Conservation (phyloP, 1,139 yeast species). For the Kodamaea fungicola region DNA sequence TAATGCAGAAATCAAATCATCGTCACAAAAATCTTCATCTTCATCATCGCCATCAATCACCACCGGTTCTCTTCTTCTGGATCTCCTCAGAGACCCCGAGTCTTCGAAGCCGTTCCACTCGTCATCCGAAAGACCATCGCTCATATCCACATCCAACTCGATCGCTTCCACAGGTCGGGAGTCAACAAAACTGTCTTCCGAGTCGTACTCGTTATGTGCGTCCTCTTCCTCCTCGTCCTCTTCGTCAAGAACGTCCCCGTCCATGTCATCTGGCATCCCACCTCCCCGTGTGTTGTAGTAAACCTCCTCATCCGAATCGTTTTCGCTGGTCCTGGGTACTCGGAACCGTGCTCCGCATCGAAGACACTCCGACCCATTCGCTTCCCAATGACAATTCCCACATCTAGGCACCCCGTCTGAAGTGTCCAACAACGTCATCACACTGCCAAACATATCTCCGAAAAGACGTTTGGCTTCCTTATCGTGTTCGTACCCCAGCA, state of each 20-base stretch:
- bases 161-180: constrained; percentile 15
- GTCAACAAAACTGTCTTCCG: constrained; percentile 24
- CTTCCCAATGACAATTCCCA: constrained; percentile 81
- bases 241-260: constrained; percentile 21
- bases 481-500: constrained; percentile 38
- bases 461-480: constrained; percentile 34
- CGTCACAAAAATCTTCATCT: constrained; percentile 11
- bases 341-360: constrained; percentile 50
- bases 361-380: constrained; percentile 51
- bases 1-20: constrained; percentile 14
- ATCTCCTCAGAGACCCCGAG: constrained; percentile 1
- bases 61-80: constrained; percentile 6
- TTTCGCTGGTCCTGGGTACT: constrained; percentile 17
- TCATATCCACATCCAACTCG: constrained; percentile 7
- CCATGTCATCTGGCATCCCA: constrained; percentile 7
- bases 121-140: constrained; percentile 6
- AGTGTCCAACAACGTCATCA: constrained; percentile 51
- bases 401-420: constrained; percentile 82
- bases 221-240: constrained; percentile 13
- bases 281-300: constrained; percentile 25
- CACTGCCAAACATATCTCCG: constrained; percentile 48
- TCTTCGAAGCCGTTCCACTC: constrained; percentile 14
- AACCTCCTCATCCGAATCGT: constrained; percentile 13
- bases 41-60: constrained; percentile 12
- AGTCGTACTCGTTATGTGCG: constrained; percentile 14